Percentiles rank a stretch among this genome's conserved stretches.
These are phyloP conservation scores for Sporobolomyces roseus DNA, from an alignment of 768 basidiomycete species.

Conservation along the genomic window DNA sequence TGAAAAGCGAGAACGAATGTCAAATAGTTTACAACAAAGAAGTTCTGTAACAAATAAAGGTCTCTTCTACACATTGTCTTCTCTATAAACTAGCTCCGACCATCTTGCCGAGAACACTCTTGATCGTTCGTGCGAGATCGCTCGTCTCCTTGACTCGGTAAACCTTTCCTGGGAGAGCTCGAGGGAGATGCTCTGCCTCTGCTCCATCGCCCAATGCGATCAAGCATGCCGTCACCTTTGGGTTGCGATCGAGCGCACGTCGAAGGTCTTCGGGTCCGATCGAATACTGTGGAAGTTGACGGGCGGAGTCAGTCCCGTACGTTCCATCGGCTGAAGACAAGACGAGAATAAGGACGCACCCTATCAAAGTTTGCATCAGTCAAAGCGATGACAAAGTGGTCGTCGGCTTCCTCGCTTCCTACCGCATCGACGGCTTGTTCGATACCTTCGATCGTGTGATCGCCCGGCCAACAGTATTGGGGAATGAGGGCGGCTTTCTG, in stretches of 20 bases:
- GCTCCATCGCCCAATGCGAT: constrained; percentile 36
- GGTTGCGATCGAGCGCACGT: constrained; percentile 3
- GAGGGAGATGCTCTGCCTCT: constrained; percentile 7
- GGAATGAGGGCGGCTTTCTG: constrained; percentile 28
- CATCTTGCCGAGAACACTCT: constrained; percentile 17
- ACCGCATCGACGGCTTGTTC: constrained; percentile 6
- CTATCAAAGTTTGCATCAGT: constrained; percentile 25
- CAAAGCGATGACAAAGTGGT: constrained; percentile 30
- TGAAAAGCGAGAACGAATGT: too few species aligned
- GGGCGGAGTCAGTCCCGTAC: too few species aligned
- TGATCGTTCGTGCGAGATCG: constrained; percentile 25
- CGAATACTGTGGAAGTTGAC: constrained; percentile 1
- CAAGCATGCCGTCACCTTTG: constrained; percentile 19
- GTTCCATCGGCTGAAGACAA: too few species aligned
- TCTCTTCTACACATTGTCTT: too few species aligned
- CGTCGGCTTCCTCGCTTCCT: constrained; percentile 15
- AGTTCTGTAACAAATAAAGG: too few species aligned
- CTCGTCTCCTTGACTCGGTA: constrained; percentile 25
- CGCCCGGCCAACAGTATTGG: constrained; percentile 31
- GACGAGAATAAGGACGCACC: too few species aligned
- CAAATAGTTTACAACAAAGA: too few species aligned
- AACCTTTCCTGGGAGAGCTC: constrained; percentile 26
- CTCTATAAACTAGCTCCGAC: constrained; percentile 7
- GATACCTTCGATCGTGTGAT: constrained; percentile 24
- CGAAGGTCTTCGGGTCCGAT: constrained; percentile 18